These are phyloP conservation scores for Fusarium temperatum DNA, from an alignment of 2,329 filamentous ascomycete genomes.

Conservation along the genomic window DNA sequence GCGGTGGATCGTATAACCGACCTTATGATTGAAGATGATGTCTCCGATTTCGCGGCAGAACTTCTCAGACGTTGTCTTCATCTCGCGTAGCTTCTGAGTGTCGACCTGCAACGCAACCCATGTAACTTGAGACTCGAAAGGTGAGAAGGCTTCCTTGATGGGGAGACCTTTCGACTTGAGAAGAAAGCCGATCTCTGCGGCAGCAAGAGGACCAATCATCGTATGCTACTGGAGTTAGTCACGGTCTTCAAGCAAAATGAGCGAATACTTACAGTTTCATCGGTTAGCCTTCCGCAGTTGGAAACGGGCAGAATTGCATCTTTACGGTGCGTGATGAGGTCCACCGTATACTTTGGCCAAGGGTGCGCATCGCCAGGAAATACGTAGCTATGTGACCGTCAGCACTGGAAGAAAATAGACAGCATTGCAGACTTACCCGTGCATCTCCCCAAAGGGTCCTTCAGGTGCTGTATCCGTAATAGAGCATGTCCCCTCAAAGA, in stretches of 20 bases:
- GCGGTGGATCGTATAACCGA: slow-evolving; percentile 55
- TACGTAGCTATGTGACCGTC: neutral
- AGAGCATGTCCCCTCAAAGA: slow-evolving; percentile 55
- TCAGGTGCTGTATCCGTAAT: slow-evolving; percentile 51
- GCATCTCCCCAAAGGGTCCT: slow-evolving; percentile 59
- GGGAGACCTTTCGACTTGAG: slow-evolving; percentile 47
- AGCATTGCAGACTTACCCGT: slow-evolving; percentile 16
- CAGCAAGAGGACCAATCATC: slow-evolving; percentile 31
- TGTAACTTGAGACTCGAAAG: slow-evolving; percentile 57
- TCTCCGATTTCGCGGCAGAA: slow-evolving; percentile 20
- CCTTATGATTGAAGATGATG: slow-evolving; percentile 12
- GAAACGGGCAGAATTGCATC: slow-evolving; percentile 24
- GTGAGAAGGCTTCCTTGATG: slow-evolving; percentile 53
- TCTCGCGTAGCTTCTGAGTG: slow-evolving; percentile 61
- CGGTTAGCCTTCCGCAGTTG: slow-evolving; percentile 14
- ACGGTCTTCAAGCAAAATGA: fast-evolving
- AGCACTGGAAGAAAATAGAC: neutral
- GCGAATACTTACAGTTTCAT: neutral
- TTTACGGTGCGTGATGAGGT: slow-evolving; percentile 24
- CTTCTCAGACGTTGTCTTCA: slow-evolving; percentile 6
- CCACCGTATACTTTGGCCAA: slow-evolving; percentile 16
- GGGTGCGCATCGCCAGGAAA: neutral
- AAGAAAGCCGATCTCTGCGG: neutral
- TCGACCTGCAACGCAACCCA: slow-evolving; percentile 66
- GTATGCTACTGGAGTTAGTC: slow-evolving; percentile 15